These are phyloP conservation scores for Parmelia sp. DNA, from an alignment of 495 filamentous ascomycete genomes.

Conservation along the genomic window DNA sequence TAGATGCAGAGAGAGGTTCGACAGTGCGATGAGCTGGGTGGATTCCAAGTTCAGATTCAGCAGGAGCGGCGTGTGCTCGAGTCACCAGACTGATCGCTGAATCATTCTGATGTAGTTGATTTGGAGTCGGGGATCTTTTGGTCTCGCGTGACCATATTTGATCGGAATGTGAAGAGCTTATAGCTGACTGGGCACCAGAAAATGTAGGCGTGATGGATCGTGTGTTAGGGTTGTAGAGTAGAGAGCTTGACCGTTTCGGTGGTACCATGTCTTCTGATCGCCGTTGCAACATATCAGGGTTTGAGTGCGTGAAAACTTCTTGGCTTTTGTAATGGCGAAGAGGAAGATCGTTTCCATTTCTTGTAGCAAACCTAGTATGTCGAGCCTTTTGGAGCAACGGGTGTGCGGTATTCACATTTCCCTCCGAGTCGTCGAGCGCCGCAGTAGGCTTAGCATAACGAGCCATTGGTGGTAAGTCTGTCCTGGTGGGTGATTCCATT, in stretches of 20 bases:
- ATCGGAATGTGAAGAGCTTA: neutral
- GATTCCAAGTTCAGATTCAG: constrained; percentile 20
- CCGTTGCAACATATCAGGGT: constrained; percentile 16
- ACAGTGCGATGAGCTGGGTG: constrained; percentile 23
- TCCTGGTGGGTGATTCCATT: neutral
- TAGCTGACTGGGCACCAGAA: constrained; percentile 1
- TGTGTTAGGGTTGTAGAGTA: constrained; percentile 19
- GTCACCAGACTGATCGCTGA: constrained; percentile 17
- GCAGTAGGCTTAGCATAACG: constrained; percentile 11
- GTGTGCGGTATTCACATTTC: constrained; percentile 22
- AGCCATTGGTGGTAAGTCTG: constrained; percentile 12
- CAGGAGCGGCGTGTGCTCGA: constrained; percentile 9
- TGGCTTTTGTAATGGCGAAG: constrained; percentile 26
- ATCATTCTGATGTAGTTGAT: constrained; percentile 18
- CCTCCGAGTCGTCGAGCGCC: constrained; percentile 20
- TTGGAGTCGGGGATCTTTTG: constrained; percentile 20
- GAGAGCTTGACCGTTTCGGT: constrained; percentile 27
- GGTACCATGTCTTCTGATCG: constrained; percentile 6
- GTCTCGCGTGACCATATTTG: constrained; percentile 9
- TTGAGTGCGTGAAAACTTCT: constrained; percentile 23
- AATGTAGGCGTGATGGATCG: constrained; percentile 13
- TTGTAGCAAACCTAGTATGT: constrained; percentile 24
- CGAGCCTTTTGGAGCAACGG: constrained; percentile 25
- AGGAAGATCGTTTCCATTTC: constrained; percentile 20
- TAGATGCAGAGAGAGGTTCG: constrained; percentile 12